These are phyloP conservation scores for Lentithecium fluviatile DNA, from an alignment of 495 filamentous ascomycete genomes.

Conservation along the genomic window DNA sequence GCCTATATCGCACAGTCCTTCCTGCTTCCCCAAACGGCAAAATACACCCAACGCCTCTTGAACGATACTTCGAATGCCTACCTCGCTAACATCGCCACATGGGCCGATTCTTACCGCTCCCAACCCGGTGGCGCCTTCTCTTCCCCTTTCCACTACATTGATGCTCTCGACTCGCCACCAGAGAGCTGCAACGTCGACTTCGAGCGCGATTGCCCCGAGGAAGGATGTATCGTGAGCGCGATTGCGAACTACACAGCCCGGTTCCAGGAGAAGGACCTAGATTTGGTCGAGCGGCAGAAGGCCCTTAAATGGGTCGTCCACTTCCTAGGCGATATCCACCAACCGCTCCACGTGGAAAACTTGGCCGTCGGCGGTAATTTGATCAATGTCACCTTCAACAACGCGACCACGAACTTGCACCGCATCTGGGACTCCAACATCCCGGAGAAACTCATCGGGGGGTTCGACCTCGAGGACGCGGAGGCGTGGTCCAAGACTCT, in stretches of 20 bases:
- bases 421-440: conserved; percentile 64
- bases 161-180: conserved; percentile 65
- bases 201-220: conserved; percentile 58
- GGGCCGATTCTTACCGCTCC: conserved; percentile 64
- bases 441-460: conserved; percentile 58
- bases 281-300: conserved; percentile 44
- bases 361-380: conserved; percentile 60
- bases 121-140: conserved; percentile 57
- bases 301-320: conserved; percentile 63
- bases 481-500: conserved; percentile 54
- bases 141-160: conserved; percentile 68
- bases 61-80: conserved; percentile 49
- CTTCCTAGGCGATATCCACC: conserved; percentile 65
- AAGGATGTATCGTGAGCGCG: conserved; percentile 63
- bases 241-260: conserved; percentile 56
- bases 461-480: conserved; percentile 50
- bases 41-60: conserved; percentile 38
- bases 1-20: conserved; percentile 43
- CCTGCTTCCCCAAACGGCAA: conserved; percentile 27
- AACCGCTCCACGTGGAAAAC: conserved; percentile 64
- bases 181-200: conserved; percentile 58
- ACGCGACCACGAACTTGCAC: conserved; percentile 49
- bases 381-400: conserved; percentile 57
- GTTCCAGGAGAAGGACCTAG: conserved; percentile 47
- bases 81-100: conserved; percentile 60